Conservation (phyloP, 176 grass and related monocot species). For the Triticum urartu region DNA sequence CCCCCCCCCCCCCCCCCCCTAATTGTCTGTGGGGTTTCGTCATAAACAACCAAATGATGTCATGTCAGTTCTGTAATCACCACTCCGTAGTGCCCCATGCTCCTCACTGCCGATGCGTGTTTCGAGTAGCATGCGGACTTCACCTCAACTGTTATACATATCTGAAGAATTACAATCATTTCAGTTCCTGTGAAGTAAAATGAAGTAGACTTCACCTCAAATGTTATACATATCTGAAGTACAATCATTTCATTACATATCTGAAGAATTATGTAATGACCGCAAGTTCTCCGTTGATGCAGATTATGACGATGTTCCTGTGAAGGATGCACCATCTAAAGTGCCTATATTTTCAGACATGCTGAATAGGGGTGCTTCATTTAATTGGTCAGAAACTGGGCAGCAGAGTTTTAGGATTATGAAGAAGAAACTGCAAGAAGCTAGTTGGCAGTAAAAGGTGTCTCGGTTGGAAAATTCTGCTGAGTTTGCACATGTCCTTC, state of each 20-base stretch:
- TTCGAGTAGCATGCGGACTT: not conserved
- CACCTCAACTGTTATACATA: not conserved
- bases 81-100: no score
- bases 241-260: not conserved
- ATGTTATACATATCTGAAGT: no score
- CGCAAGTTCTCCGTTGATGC: conserved; percentile 25
- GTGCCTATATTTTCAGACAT: conserved; percentile 58
- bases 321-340: conserved; percentile 41
- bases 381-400: conserved; percentile 72
- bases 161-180: not conserved
- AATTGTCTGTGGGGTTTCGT: no score
- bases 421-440: conserved; percentile 84
- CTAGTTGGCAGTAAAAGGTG: conserved; percentile 53
- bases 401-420: conserved; percentile 64
- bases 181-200: not conserved
- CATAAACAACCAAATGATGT: no score
- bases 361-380: conserved; percentile 59
- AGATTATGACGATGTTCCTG: conserved; percentile 78
- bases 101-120: not conserved
- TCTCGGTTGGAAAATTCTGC: conserved; percentile 23
- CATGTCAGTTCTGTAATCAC: no score
- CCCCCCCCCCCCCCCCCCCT: no score
- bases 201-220: not conserved
- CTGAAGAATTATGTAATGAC: conserved; percentile 9
- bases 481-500: conserved; percentile 25